phyloP scores from a whole-genome alignment of 1,139 yeast species.

The Yamadazyma trypodendri region DNA sequence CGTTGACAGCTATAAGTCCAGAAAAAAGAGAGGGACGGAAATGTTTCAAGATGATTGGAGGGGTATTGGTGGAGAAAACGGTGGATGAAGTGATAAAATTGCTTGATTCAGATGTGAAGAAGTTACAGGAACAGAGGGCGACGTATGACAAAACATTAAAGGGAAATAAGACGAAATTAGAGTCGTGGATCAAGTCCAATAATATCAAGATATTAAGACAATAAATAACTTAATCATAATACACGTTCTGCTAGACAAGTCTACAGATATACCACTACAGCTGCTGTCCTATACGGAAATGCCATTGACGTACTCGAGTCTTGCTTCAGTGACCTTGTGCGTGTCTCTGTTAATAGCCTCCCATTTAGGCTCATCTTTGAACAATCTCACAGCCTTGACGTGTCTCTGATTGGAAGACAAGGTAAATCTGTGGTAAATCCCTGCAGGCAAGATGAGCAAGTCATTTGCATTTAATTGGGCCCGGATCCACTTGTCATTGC shows the following conservation, averaged over 20 bases:
- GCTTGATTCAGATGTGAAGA: constrained; percentile 57
- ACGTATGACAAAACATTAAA: constrained; percentile 46
- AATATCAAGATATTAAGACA: constrained; percentile 60
- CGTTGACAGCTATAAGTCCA: constrained; percentile 28
- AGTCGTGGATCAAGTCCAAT: constrained; percentile 64
- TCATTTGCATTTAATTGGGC: constrained; percentile 64
- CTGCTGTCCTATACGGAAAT: constrained; percentile 21
- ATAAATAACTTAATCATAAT: not conserved
- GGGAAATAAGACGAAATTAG: constrained; percentile 53
- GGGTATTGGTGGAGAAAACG: constrained; percentile 80
- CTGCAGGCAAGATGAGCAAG: constrained; percentile 78
- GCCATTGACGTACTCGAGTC: constrained; percentile 30
- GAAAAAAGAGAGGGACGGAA: constrained; percentile 56
- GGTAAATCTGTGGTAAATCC: constrained; percentile 90
- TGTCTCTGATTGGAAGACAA: constrained; percentile 55
- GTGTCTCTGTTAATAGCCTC: constrained; percentile 71
- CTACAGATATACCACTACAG: not conserved
- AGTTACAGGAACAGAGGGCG: constrained; percentile 42
- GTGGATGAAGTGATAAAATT: constrained; percentile 75
- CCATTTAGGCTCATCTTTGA: constrained; percentile 97
- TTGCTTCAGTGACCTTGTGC: constrained; percentile 27
- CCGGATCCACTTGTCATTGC: constrained; percentile 76
- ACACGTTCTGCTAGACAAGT: too few relatives aligned
- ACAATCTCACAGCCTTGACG: constrained; percentile 77
- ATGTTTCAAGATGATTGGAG: constrained; percentile 93